Base-by-base conservation (phyloP, 140 eudicot genomes). In the Flaveria floridana region DNA sequence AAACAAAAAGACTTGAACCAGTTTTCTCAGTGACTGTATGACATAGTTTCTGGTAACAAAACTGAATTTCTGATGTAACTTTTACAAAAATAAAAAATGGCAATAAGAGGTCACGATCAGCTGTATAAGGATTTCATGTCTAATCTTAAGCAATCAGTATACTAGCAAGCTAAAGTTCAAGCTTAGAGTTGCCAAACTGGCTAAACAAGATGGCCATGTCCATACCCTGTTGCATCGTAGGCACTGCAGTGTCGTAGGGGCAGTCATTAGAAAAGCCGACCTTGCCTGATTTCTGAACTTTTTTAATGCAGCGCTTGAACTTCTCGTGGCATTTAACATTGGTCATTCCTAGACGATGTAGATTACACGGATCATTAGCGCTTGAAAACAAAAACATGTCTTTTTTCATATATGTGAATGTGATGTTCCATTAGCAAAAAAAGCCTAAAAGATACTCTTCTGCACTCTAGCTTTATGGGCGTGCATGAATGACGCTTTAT, bases 201-300 rank as follows among this genome's bases (percentile, higher is more conserved):
- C 97, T 91, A 70, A 91, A 84, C 55, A 88, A 39, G 62, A 91
- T 91, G 59, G 96, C 95, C 95, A 91, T 77, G 76, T 88, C 97
- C 97, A 91, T 91, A n/a, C 97, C 95, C 83, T 88, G 97, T 55
- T 79, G 87, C 97, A 91, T 88, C 55, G 90, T 88, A 71, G 97
- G 92, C 59, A 91, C 92, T 23, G 88, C 95, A 14, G 82, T 83
- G 50, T 83, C 86, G 59, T 83, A 80, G 0, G 92, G 89, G 15
- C 97, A 91, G 11, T 81, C 92, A 3, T 47, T 82, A 9, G 97
- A 88, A 75, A 91, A 91, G 55, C 97, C 92, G 0, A 78, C 56
- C 76, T 88, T 88, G 4, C 97, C 97, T 2, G 92, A 88, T 71
- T 85, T 88, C 42, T 86, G 85, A 28, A 88, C 96, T 78, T 84